These are phyloP conservation scores for Suillus cothurnatus DNA, from an alignment of 768 basidiomycete genomes.

Conservation along the genomic window DNA sequence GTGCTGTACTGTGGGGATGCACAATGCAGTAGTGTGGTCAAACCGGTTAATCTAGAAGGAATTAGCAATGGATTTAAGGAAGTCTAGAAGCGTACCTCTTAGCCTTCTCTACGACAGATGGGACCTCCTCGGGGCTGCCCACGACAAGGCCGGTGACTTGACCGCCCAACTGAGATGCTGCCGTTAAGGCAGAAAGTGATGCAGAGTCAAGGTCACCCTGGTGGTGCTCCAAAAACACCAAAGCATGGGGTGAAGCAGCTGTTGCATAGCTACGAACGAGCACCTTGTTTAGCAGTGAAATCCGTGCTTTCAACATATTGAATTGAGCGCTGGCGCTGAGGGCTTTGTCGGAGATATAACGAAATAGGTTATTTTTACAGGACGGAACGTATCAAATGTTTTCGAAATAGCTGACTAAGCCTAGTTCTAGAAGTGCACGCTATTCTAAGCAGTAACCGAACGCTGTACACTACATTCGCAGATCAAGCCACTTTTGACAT, in stretches of 20 bases:
- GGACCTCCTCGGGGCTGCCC: conserved; percentile 67
- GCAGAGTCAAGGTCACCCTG: conserved; percentile 77
- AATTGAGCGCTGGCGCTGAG: background rate
- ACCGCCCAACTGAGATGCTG: conserved; percentile 73
- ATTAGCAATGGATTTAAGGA: background rate
- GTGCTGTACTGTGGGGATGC: conserved; percentile 65
- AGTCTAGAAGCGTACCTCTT: conserved; percentile 62
- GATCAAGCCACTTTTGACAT: too few species aligned
- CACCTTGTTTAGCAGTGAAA: conserved; percentile 30
- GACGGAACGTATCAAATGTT: too few species aligned
- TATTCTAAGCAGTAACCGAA: too few species aligned
- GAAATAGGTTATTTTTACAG: background rate
- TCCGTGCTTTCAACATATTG: conserved; percentile 5
- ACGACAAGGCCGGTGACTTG: conserved; percentile 77
- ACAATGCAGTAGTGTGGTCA: conserved; percentile 69
- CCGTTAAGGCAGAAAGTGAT: conserved; percentile 89
- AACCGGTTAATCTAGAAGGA: conserved; percentile 60
- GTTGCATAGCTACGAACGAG: conserved; percentile 47
- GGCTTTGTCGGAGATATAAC: background rate
- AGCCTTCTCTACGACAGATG: conserved; percentile 66
- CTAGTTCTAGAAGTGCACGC: too few species aligned
- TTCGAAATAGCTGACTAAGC: too few species aligned
- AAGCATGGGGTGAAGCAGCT: conserved; percentile 60
- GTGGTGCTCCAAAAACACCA: conserved; percentile 84
- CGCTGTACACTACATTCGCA: too few species aligned